Evolutionary conservation across 75 land plant genomes (phyloP).

Genomic region (Sequoia sempervirens): DNA sequence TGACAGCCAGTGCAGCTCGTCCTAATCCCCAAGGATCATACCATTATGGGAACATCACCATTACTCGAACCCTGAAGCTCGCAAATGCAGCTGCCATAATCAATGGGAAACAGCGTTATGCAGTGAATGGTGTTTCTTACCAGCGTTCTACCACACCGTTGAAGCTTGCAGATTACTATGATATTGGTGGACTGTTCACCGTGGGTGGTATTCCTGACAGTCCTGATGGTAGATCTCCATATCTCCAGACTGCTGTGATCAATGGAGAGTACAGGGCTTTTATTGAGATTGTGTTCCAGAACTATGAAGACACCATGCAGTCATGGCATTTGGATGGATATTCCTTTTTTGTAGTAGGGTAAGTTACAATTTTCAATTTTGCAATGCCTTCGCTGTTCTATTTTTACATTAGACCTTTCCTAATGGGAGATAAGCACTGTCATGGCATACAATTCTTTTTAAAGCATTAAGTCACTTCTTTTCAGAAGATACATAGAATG

Average conservation of each 20-base stretch:
- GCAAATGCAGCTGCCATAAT: slow-evolving; percentile 25
- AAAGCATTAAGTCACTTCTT: background rate
- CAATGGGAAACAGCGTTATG: slow-evolving; percentile 59
- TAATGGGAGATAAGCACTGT: no score
- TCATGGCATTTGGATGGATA: slow-evolving; percentile 91
- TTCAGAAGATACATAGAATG: no score
- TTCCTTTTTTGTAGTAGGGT: slow-evolving; percentile 91
- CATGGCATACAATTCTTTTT: background rate
- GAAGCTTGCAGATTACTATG: slow-evolving; percentile 83
- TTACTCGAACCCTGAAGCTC: slow-evolving; percentile 45
- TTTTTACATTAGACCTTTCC: no score
- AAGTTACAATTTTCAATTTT: slow-evolving; percentile 13
- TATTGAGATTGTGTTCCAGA: slow-evolving; percentile 80
- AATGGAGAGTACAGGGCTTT: slow-evolving; percentile 49
- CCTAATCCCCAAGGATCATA: slow-evolving; percentile 87
- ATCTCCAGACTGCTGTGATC: slow-evolving; percentile 48
- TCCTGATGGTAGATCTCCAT: slow-evolving; percentile 35
- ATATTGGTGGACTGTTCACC: slow-evolving; percentile 58
- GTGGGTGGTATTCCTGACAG: slow-evolving; percentile 35
- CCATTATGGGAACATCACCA: slow-evolving; percentile 65
- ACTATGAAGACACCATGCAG: slow-evolving; percentile 67
- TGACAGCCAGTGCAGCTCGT: slow-evolving; percentile 76
- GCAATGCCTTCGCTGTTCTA: background rate
- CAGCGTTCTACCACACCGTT: slow-evolving; percentile 67
- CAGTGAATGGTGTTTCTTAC: slow-evolving; percentile 64